Evolutionary conservation across 768 basidiomycete species (phyloP).

Genomic region (Heimioporus sp.): DNA sequence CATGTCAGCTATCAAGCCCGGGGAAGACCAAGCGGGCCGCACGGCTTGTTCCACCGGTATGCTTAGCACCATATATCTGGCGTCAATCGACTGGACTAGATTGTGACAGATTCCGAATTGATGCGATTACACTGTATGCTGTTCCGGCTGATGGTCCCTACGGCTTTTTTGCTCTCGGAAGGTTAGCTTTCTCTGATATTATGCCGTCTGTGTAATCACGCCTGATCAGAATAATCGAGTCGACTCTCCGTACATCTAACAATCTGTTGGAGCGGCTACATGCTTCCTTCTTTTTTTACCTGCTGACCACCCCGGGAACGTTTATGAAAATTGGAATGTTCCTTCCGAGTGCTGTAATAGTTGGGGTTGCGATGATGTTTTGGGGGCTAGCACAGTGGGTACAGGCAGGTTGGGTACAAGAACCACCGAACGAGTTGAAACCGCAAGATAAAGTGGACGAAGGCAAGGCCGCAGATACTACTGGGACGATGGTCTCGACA

Average conservation of each 20-base stretch:
- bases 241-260: slow-evolving; percentile 84
- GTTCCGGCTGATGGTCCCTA: slow-evolving; percentile 88
- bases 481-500: not conserved
- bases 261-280: slow-evolving; percentile 95
- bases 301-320: slow-evolving; percentile 48
- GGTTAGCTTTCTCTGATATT: slow-evolving; percentile 44
- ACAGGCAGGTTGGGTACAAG: slow-evolving; percentile 54
- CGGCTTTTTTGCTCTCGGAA: slow-evolving; percentile 91
- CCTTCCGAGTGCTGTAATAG: slow-evolving; percentile 81
- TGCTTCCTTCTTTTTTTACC: slow-evolving; percentile 97
- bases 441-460: slow-evolving; percentile 3
- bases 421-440: not conserved
- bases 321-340: slow-evolving; percentile 92
- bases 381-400: slow-evolving; percentile 76
- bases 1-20: slow-evolving; percentile 74
- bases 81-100: not conserved
- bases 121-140: slow-evolving; percentile 89
- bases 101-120: slow-evolving; percentile 77
- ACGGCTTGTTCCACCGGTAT: slow-evolving; percentile 89
- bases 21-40: slow-evolving; percentile 83
- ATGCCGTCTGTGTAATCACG: not conserved
- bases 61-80: slow-evolving; percentile 20
- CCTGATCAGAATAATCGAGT: slow-evolving; percentile 69
- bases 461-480: slow-evolving; percentile 8
- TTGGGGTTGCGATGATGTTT: slow-evolving; percentile 85